Evolutionary conservation across 2,329 filamentous ascomycete genomes (phyloP).

Genomic region (Metarhizium album): DNA sequence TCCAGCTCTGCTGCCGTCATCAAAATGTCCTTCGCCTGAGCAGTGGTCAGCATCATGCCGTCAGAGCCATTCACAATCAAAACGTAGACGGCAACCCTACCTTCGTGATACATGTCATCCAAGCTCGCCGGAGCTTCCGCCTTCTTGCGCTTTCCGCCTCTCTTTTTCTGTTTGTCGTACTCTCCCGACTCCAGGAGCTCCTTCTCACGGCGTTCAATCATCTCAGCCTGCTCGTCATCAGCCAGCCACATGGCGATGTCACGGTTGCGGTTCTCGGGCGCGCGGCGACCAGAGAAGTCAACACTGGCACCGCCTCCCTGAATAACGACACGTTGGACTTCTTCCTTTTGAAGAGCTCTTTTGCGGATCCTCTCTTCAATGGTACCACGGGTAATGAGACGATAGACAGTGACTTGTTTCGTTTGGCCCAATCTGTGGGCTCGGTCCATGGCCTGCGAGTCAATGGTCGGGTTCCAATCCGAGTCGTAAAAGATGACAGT

Average conservation of each 20-base stretch:
- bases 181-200: constrained; percentile 69
- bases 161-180: constrained; percentile 53
- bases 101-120: constrained; percentile 99
- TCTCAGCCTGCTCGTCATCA: constrained; percentile 89
- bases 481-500: constrained; percentile 99
- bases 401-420: constrained; percentile 90
- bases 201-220: constrained; percentile 87
- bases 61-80: constrained; percentile 8
- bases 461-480: constrained; percentile 98
- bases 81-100: constrained; percentile 43
- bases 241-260: constrained; percentile 99
- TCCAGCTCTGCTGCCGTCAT: constrained; percentile 63
- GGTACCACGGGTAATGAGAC: constrained; percentile 89
- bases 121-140: constrained; percentile 51
- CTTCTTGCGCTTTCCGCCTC: constrained; percentile 45
- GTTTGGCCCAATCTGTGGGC: constrained; percentile 96
- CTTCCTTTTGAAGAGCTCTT: constrained; percentile 93
- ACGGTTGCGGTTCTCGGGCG: constrained; percentile 85
- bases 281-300: constrained; percentile 88
- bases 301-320: constrained; percentile 83
- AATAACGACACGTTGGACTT: constrained; percentile 95
- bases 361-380: constrained; percentile 98
- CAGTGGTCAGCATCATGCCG: constrained; percentile 1
- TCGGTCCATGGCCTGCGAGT: constrained; percentile 97
- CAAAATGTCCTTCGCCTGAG: constrained; percentile 89